Evolutionary conservation across 208 protist genomes (phyloP), one percentile per base, ranked within the genome.

Genomic region (Strigomonas culicis): DNA sequence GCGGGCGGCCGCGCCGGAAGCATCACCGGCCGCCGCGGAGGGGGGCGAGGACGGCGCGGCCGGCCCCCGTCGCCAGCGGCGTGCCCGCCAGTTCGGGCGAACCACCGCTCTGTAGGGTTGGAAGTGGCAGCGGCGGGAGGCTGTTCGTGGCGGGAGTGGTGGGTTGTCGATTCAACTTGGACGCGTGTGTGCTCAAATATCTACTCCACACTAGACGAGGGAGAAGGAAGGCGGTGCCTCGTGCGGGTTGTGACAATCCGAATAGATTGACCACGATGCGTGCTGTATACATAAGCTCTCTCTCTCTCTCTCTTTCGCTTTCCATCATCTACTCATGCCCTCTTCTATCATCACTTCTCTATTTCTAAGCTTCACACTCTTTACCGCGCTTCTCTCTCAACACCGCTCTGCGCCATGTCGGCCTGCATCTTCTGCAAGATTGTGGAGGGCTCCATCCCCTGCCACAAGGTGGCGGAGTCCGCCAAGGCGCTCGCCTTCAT

Each of bases 401-500:
- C 27, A 64, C 36, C 25, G 13, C 4, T 36, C 59, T 39, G 0
- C 27, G 24, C 34, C 24, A 49, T 19, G 30, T 28, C 31, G 11
- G 25, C 44, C 41, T 96, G 90, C 66, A 84, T 96, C 55, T 96
- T 96, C 72, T 96, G 90, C 74, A 90, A 81, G 52, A 94, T 96
- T 66, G 68, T 94, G 17, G 70, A 78, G 7, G 90, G 90, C 15
- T 46, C 63, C 19, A 93, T 94, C 24, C 90, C 90, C 8, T 93
- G 84, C 71, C 81, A 89, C 70, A 94, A 93, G 67, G 82, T 96
- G 15, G 81, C 80, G 6, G 90, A 96, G 76, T 90, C 82, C 28
- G 59, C 77, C 28, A 91, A 79, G 76, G 74, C 75, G 34, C 63
- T 96, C 19, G 86, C 87, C 43, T 96, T 96, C 68, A 85, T 96